phyloP scores from a whole-genome alignment of 1,284 basidiomycete species.

The Moniliophthora roreri region DNA sequence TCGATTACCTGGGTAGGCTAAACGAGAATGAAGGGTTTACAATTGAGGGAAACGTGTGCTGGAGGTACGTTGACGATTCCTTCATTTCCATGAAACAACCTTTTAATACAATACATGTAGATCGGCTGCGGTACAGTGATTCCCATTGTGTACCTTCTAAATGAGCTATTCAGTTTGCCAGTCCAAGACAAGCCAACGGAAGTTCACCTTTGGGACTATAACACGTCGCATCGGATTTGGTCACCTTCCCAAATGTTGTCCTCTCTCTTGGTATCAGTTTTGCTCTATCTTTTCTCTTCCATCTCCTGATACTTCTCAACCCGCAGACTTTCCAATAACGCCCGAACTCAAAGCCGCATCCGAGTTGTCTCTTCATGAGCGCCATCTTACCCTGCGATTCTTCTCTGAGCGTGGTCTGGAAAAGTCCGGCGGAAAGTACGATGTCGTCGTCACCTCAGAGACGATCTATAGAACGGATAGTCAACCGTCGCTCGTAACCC shows the following conservation, averaged over 20 bases:
- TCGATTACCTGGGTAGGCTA: slow-evolving; percentile 49
- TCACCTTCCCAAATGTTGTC: slow-evolving; percentile 88
- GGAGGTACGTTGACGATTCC: slow-evolving; percentile 42
- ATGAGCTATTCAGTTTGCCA: slow-evolving; percentile 51
- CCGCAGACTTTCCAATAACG: slow-evolving; percentile 63
- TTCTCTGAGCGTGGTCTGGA: slow-evolving; percentile 76
- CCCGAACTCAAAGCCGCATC: slow-evolving; percentile 69
- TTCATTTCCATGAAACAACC: slow-evolving; percentile 27
- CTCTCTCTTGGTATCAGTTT: slow-evolving; percentile 80
- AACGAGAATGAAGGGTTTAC: slow-evolving; percentile 20
- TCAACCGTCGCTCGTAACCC: slow-evolving; percentile 66
- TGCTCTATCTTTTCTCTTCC: slow-evolving; percentile 19
- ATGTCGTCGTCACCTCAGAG: slow-evolving; percentile 86
- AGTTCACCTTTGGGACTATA: slow-evolving; percentile 95
- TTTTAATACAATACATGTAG: slow-evolving; percentile 39
- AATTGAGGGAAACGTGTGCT: slow-evolving; percentile 48
- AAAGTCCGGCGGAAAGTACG: slow-evolving; percentile 41
- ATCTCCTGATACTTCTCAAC: slow-evolving; percentile 22
- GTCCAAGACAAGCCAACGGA: slow-evolving; percentile 37
- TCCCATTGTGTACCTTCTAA: slow-evolving; percentile 76
- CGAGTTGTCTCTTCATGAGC: slow-evolving; percentile 48
- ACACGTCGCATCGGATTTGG: slow-evolving; percentile 80
- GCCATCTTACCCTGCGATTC: slow-evolving; percentile 68
- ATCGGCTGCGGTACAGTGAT: slow-evolving; percentile 93
- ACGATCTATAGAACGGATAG: slow-evolving; percentile 85